Conservation (phyloP, 495 filamentous ascomycete genomes). For the Neurospora cerealis region DNA sequence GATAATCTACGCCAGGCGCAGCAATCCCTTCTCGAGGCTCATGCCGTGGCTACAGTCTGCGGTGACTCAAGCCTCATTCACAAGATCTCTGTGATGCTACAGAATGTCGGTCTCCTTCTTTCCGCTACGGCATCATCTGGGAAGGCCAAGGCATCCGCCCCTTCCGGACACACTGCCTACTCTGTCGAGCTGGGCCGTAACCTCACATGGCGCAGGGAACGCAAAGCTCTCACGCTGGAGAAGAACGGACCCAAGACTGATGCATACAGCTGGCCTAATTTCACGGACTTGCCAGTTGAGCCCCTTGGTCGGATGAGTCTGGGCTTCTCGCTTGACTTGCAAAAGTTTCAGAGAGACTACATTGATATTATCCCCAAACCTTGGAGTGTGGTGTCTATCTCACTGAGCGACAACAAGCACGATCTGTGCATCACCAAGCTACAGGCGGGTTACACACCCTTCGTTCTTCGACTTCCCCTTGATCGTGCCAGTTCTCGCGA, state of each 20-base stretch:
- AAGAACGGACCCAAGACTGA: slow-evolving; percentile 19
- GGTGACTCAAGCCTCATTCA: slow-evolving; percentile 41
- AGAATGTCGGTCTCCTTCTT: slow-evolving; percentile 54
- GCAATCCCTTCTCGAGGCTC: slow-evolving; percentile 45
- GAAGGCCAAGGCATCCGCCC: slow-evolving; percentile 33
- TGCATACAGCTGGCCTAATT: slow-evolving; percentile 17
- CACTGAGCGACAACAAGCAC: slow-evolving; percentile 64
- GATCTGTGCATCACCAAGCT: slow-evolving; percentile 80
- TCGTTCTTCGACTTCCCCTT: slow-evolving; percentile 77
- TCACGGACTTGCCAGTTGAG: background rate
- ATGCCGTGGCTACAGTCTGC: slow-evolving; percentile 39
- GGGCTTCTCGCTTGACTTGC: slow-evolving; percentile 35
- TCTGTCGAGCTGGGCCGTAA: slow-evolving; percentile 55
- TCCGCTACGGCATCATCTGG: slow-evolving; percentile 39
- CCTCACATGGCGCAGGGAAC: slow-evolving; percentile 48
- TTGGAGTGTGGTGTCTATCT: slow-evolving; percentile 83
- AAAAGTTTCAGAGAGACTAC: slow-evolving; percentile 55
- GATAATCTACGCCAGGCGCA: slow-evolving; percentile 52
- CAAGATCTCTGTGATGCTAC: slow-evolving; percentile 47
- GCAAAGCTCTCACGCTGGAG: slow-evolving; percentile 38
- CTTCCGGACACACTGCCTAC: slow-evolving; percentile 49
- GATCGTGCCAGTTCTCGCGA: slow-evolving; percentile 73
- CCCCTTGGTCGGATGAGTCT: slow-evolving; percentile 24
- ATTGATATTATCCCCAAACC: slow-evolving; percentile 69
- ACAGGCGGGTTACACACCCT: slow-evolving; percentile 60